Conservation (phyloP, 805 yeast species). For the Ascoidea tarda region DNA sequence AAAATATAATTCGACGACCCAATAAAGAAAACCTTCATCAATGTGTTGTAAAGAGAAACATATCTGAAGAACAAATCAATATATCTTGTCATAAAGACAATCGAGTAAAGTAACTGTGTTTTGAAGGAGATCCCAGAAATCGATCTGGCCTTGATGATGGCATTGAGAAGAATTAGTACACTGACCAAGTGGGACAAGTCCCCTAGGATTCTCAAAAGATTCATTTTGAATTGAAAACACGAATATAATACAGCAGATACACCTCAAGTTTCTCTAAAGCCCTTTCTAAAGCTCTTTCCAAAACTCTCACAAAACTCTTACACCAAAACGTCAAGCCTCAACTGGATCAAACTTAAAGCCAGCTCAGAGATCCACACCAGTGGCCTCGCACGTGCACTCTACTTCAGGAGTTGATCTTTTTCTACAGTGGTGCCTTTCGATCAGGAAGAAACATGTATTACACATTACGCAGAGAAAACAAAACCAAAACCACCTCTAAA, state of each 20-base stretch:
- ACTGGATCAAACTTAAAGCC: no score
- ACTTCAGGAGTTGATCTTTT: no score
- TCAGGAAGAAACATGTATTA: no score
- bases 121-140: conserved; percentile 79
- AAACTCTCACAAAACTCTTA: no score
- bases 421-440: no score
- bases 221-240: conserved; percentile 13
- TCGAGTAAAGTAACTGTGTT: conserved; percentile 67
- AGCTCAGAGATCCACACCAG: no score
- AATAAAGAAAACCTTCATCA: conserved; percentile 76
- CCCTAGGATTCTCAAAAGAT: conserved; percentile 36
- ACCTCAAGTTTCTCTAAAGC: no score
- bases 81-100: conserved; percentile 65
- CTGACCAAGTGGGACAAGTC: conserved; percentile 78
- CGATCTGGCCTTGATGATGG: conserved; percentile 50
- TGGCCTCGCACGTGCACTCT: no score
- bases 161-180: conserved; percentile 58
- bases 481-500: conserved; percentile 10
- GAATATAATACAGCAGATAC: no score
- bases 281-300: no score
- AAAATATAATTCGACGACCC: conserved; percentile 63
- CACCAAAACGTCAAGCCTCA: no score
- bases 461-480: conserved; percentile 1
- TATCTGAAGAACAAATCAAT: conserved; percentile 43
- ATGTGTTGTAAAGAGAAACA: conserved; percentile 57